These are phyloP conservation scores for Schwanniomyces vanrijiae DNA, from an alignment of 805 yeast genomes.

Conservation along the genomic window DNA sequence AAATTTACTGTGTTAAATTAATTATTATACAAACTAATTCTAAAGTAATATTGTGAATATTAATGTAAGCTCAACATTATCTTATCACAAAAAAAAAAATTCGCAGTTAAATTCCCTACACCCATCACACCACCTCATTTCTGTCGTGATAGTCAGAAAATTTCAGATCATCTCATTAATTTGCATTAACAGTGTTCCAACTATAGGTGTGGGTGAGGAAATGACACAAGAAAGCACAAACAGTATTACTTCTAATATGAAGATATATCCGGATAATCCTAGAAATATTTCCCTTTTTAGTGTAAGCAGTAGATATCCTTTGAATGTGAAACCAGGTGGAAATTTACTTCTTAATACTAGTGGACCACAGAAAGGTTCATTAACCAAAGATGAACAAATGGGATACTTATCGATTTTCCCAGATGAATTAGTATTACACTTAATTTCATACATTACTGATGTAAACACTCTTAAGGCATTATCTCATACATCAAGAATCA, in stretches of 20 bases:
- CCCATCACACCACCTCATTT: too few relatives aligned
- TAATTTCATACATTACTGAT: conserved; percentile 50
- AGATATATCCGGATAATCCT: neutral
- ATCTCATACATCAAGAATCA: conserved; percentile 59
- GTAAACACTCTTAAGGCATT: conserved; percentile 50
- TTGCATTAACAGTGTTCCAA: neutral
- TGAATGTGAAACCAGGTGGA: conserved; percentile 76
- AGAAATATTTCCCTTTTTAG: conserved; percentile 14
- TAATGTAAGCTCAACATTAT: too few relatives aligned
- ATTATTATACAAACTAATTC: too few relatives aligned
- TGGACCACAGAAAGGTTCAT: conserved; percentile 3
- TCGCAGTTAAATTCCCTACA: too few relatives aligned
- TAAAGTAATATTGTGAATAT: too few relatives aligned
- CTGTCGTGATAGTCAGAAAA: neutral
- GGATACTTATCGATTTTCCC: conserved; percentile 55
- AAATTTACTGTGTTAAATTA: too few relatives aligned
- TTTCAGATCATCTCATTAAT: neutral
- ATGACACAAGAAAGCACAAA: neutral
- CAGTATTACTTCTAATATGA: neutral
- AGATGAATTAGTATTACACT: conserved; percentile 62
- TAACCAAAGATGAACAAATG: conserved; percentile 34
- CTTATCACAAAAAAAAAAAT: too few relatives aligned
- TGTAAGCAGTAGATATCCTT: conserved; percentile 56
- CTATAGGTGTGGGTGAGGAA: neutral
- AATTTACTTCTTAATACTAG: conserved; percentile 45